Evolutionary conservation across 129 eudicot genomes (phyloP).

Genomic region (Daucus carota): DNA sequence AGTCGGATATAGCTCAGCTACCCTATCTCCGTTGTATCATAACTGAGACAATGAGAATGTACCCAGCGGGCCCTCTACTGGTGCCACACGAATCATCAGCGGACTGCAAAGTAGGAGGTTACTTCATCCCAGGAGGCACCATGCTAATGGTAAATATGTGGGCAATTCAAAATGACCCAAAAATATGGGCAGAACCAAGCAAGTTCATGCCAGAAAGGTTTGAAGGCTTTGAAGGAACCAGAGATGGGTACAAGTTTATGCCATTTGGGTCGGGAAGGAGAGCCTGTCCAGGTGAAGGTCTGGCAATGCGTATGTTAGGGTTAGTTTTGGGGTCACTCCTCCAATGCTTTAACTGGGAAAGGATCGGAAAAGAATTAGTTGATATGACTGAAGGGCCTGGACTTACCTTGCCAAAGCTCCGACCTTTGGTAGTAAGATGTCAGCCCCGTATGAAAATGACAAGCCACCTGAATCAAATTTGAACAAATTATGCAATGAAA

Average conservation of each 20-base stretch:
- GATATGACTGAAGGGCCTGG: constrained; percentile 35
- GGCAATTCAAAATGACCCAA: constrained; percentile 38
- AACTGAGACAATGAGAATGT: constrained; percentile 21
- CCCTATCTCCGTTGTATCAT: constrained; percentile 31
- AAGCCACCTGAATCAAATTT: not conserved
- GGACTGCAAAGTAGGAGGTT: constrained; percentile 24
- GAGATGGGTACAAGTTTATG: constrained; percentile 26
- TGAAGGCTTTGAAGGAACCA: constrained; percentile 24
- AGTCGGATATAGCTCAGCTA: constrained; percentile 17
- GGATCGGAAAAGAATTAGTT: constrained; percentile 21
- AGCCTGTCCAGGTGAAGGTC: constrained; percentile 31
- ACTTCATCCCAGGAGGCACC: constrained; percentile 20
- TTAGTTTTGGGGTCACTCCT: constrained; percentile 30
- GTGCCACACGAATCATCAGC: constrained; percentile 19
- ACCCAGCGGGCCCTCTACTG: constrained; percentile 22
- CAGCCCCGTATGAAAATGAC: constrained; percentile 17
- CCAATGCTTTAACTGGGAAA: constrained; percentile 54
- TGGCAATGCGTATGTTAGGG: constrained; percentile 20
- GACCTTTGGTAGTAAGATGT: constrained; percentile 28
- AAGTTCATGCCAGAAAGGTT: constrained; percentile 34
- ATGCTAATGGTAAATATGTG: constrained; percentile 32
- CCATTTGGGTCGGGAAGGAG: constrained; percentile 56
- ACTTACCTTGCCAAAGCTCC: constrained; percentile 27
- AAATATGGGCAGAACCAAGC: constrained; percentile 28
- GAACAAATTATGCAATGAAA: not conserved